Percentiles rank a stretch among this genome's conserved stretches.
Conservation (phyloP, 768 basidiomycete species). For the Lenzites betulinus region DNA sequence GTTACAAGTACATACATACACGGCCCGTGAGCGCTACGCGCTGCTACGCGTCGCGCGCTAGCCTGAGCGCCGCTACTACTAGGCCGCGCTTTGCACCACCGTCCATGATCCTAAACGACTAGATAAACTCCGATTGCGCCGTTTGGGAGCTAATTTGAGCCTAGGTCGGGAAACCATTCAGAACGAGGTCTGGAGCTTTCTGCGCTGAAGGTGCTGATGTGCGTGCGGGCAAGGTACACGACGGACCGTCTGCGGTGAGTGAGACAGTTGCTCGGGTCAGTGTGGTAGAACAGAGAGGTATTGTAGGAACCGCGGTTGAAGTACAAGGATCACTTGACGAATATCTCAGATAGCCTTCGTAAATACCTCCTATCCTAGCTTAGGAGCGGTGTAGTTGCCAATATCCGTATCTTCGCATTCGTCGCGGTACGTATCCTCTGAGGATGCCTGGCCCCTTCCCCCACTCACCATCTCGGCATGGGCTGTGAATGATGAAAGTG, state of each 20-base stretch:
- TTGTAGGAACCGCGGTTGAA: constrained; percentile 93
- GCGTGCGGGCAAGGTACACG: constrained; percentile 97
- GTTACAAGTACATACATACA: too few species aligned
- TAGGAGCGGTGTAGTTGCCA: too few species aligned
- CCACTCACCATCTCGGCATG: constrained; percentile 27
- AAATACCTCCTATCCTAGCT: constrained; percentile 34
- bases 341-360: constrained; percentile 96
- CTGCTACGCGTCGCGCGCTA: too few species aligned
- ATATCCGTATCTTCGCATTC: constrained; percentile 47
- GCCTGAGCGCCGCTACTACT: too few species aligned
- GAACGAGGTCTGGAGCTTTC: constrained; percentile 73
- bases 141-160: constrained; percentile 76
- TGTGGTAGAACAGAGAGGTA: not conserved
- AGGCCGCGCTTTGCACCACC: too few species aligned
- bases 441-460: not conserved
- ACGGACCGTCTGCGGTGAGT: constrained; percentile 93
- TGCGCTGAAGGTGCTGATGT: constrained; percentile 78
- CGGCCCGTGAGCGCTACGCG: too few species aligned
- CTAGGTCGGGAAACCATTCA: constrained; percentile 44
- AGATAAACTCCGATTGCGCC: too few species aligned
- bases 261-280: not conserved
- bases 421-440: constrained; percentile 65
- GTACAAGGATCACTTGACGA: constrained; percentile 96
- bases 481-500: constrained; percentile 95
- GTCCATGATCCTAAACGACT: too few species aligned